Conservation (phyloP, 2,329 filamentous ascomycete genomes). For the Aspergillus candidus region DNA sequence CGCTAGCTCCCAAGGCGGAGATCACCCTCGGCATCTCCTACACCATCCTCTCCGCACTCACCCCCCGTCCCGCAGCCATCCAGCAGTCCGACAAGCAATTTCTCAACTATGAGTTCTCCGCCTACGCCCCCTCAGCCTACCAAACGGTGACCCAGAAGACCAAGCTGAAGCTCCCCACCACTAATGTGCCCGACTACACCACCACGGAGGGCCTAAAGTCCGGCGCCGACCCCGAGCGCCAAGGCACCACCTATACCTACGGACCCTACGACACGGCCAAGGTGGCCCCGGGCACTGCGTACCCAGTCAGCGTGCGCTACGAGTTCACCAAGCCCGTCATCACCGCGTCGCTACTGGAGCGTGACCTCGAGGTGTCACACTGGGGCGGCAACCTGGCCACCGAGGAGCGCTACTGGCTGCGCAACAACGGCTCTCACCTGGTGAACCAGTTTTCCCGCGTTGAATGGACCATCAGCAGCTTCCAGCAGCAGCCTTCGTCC, state of each 20-base stretch:
- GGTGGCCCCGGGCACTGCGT: conserved; percentile 67
- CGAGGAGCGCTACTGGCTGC: conserved; percentile 86
- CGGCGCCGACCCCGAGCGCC: conserved; percentile 67
- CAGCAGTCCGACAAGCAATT: conserved; percentile 82
- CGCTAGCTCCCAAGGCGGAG: conserved; percentile 69
- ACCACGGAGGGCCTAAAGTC: conserved; percentile 57
- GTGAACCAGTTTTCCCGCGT: conserved; percentile 67
- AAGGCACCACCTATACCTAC: conserved; percentile 81
- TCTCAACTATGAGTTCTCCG: conserved; percentile 77
- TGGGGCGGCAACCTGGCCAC: conserved; percentile 97
- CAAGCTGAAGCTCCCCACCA: conserved; percentile 79
- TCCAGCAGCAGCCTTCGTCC: conserved; percentile 68
- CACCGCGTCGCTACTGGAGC: conserved; percentile 71
- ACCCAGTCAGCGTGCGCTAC: conserved; percentile 75
- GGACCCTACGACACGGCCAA: conserved; percentile 69
- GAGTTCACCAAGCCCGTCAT: conserved; percentile 91
- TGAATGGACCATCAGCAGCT: conserved; percentile 65
- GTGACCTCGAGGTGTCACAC: conserved; percentile 91
- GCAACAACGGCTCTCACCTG: conserved; percentile 77
- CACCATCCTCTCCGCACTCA: conserved; percentile 70
- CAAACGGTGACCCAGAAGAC: conserved; percentile 90
- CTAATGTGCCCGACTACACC: conserved; percentile 79
- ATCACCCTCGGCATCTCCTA: conserved; percentile 85
- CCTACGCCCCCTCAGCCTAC: conserved; percentile 79
- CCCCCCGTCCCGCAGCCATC: conserved; percentile 73